Evolutionary conservation across 129 eudicot genomes (phyloP).

Genomic region (Escallonia rubra): DNA sequence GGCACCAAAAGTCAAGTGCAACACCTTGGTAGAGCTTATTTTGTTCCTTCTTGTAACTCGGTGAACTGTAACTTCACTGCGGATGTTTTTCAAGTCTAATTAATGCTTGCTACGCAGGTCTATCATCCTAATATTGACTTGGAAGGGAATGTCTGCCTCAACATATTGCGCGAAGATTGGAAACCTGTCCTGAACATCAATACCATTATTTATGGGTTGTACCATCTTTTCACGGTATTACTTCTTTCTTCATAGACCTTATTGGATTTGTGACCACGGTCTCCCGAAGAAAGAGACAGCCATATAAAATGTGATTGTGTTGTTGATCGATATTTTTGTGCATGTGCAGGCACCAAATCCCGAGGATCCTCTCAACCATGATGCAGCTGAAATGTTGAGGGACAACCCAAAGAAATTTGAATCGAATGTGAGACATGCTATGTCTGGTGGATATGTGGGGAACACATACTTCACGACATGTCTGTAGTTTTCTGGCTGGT

Average conservation of each 20-base stretch:
- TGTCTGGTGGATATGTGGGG: conserved; percentile 55
- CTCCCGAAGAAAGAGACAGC: no score
- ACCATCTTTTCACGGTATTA: conserved; percentile 55
- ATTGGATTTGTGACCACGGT: background rate
- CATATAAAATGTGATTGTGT: background rate
- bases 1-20: conserved; percentile 73
- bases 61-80: background rate
- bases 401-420: conserved; percentile 49
- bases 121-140: conserved; percentile 79
- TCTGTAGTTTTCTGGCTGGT: conserved; percentile 11
- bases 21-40: conserved; percentile 45
- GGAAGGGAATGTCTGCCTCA: conserved; percentile 66
- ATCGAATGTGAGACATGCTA: conserved; percentile 46
- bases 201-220: conserved; percentile 57
- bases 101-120: conserved; percentile 24
- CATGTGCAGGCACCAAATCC: conserved; percentile 57
- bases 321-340: background rate
- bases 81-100: no score
- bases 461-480: conserved; percentile 30
- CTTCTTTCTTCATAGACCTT: background rate
- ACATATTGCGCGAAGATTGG: conserved; percentile 70
- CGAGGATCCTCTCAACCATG: conserved; percentile 69
- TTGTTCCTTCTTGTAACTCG: background rate
- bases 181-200: conserved; percentile 65
- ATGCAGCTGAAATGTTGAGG: conserved; percentile 62